These are phyloP conservation scores for Endocalyx cinctus DNA, from an alignment of 2,329 filamentous ascomycete species.

Conservation along the genomic window DNA sequence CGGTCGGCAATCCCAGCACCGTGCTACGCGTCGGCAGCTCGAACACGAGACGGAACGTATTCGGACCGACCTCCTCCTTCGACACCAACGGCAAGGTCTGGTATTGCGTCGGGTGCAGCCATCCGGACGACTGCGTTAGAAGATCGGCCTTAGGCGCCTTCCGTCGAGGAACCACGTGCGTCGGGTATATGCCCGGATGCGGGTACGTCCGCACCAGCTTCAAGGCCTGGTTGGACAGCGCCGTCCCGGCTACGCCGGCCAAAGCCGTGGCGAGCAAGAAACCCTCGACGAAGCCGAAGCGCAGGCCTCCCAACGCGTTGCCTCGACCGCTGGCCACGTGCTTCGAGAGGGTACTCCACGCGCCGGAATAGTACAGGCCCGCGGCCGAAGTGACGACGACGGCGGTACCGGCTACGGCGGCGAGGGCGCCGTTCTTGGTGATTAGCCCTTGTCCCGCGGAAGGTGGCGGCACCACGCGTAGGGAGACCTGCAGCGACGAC, in stretches of 20 bases:
- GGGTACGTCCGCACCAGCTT: slow-evolving; percentile 28
- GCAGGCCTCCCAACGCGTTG: slow-evolving; percentile 9
- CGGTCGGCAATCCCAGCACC: slow-evolving; percentile 50
- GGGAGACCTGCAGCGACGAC: slow-evolving; percentile 17
- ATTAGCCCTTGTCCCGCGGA: slow-evolving; percentile 2
- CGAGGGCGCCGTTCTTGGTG: background rate
- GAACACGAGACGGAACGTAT: slow-evolving; percentile 44
- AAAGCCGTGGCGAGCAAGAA: slow-evolving; percentile 31
- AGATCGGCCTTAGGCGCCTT: slow-evolving; percentile 35
- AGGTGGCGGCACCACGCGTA: background rate
- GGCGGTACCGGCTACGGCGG: slow-evolving; percentile 4
- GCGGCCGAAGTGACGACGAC: slow-evolving; percentile 13
- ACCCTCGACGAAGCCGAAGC: slow-evolving; percentile 32
- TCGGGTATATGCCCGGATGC: slow-evolving; percentile 29
- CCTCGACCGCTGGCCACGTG: slow-evolving; percentile 3
- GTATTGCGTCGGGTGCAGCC: slow-evolving; percentile 45
- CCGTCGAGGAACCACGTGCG: no score
- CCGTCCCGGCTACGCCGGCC: slow-evolving; percentile 27
- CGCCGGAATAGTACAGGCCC: slow-evolving; percentile 15
- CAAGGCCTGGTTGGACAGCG: slow-evolving; percentile 25
- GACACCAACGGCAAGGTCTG: slow-evolving; percentile 39
- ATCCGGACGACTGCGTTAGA: slow-evolving; percentile 35
- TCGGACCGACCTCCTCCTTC: slow-evolving; percentile 36
- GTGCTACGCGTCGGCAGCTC: slow-evolving; percentile 38
- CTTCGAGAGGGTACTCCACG: slow-evolving; percentile 5